Evolutionary conservation across 129 eudicot species (phyloP), one percentile per base, ranked within the genome.

Genomic region (Cynara cardunculus): DNA sequence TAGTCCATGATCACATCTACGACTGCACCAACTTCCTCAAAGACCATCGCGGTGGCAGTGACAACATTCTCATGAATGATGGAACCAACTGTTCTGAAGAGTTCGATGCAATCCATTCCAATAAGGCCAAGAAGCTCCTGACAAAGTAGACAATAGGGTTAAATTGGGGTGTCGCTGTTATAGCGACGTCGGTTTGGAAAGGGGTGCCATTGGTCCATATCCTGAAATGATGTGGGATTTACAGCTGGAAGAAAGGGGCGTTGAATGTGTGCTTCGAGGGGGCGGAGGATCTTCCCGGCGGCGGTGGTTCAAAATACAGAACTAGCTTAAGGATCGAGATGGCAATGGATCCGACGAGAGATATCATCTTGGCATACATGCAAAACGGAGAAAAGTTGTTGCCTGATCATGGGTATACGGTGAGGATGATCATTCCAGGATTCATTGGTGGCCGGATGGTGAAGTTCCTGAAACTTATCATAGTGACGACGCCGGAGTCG

Each of bases 51-150:
- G 99, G 99, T 8, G 99, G 99, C 32, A 41, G 89, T 18, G 99
- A 92, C 80, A 92, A 96, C 81, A 95, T 95, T 27, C 91, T 95
- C 64, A 90, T 95, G 85, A 95, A 95, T 30, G 97, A 97, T 0
- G 99, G 99, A 67, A 95, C 96, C 0, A 97, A 95, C 73, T 95
- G 99, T n/a, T n/a, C n/a, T n/a, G n/a, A n/a, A n/a, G n/a, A n/a
- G n/a, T n/a, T n/a, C n/a, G n/a, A n/a, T n/a, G n/a, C n/a, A n/a
- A n/a, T n/a, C n/a, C n/a, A n/a, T n/a, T n/a, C n/a, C n/a, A n/a
- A n/a, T n/a, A n/a, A 89, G 35, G 99, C 99, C 21, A 92, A 92
- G 86, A 89, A 89, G 8, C 79, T 95, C 9, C 37, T 95, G n/a
- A n/a, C n/a, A n/a, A n/a, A n/a, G n/a, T n/a, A n/a, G n/a, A 89